A percentile compares a stretch with the other conserved stretches of the same genome.
These are phyloP conservation scores for Otatea glauca DNA, from an alignment of 176 grass and related monocot species.

Conservation along the genomic window DNA sequence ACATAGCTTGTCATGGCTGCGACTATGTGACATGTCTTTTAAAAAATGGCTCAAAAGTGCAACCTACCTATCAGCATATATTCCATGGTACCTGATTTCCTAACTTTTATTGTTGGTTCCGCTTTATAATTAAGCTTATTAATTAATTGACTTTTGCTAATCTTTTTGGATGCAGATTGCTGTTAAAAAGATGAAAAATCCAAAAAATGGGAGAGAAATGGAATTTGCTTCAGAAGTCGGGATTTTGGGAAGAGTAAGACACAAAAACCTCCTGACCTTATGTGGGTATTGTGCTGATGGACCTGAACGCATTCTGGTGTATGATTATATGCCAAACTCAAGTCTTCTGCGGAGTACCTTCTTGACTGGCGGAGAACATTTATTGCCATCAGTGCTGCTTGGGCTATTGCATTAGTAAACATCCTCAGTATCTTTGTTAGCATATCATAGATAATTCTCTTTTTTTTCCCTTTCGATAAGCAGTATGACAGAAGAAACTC, in stretches of 20 bases:
- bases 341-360: constrained; percentile 71
- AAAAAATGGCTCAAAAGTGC: too few relatives aligned
- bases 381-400: constrained; percentile 70
- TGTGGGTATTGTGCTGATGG: constrained; percentile 86
- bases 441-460: background rate
- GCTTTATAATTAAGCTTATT: background rate
- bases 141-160: constrained; percentile 13
- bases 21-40: too few relatives aligned
- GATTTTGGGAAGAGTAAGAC: constrained; percentile 66
- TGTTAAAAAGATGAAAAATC: constrained; percentile 73
- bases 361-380: constrained; percentile 74
- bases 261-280: constrained; percentile 77
- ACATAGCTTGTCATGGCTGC: too few relatives aligned
- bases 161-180: constrained; percentile 64
- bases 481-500: background rate
- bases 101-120: background rate
- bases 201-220: constrained; percentile 57
- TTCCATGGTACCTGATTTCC: background rate
- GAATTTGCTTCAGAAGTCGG: constrained; percentile 81
- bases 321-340: constrained; percentile 77
- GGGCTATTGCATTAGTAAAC: constrained; percentile 64
- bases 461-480: background rate
- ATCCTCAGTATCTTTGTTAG: constrained; percentile 34
- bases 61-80: constrained; percentile 2
- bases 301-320: constrained; percentile 72